phyloP scores from a whole-genome alignment of 2,329 filamentous ascomycete genomes.

The Tolypocladium amazonense region DNA sequence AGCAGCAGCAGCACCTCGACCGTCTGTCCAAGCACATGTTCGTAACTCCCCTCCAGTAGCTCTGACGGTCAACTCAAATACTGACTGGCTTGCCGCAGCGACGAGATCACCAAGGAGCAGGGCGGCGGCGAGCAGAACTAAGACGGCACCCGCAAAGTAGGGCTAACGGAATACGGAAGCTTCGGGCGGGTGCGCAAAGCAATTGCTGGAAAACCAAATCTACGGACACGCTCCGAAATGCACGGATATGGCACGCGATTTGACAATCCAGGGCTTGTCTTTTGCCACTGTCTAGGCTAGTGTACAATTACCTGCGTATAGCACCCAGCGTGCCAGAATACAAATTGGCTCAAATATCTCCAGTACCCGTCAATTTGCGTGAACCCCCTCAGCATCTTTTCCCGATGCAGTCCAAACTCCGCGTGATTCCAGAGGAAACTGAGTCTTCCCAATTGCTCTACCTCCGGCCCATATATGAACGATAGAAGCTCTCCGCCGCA shows the following conservation, averaged over 20 bases:
- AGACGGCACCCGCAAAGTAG: constrained; percentile 2
- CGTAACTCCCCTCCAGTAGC: constrained; percentile 16
- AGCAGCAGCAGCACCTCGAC: constrained; percentile 75
- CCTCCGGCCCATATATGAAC: constrained; percentile 72
- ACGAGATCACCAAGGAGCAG: constrained; percentile 65
- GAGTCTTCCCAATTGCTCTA: constrained; percentile 20
- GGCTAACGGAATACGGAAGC: background rate
- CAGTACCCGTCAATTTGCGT: constrained; percentile 5
- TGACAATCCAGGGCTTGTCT: constrained; percentile 11
- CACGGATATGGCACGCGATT: constrained; percentile 5
- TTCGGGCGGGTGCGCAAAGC: background rate
- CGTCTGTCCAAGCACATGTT: constrained; percentile 83
- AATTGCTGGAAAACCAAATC: background rate
- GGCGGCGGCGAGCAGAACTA: constrained; percentile 59
- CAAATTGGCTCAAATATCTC: constrained; percentile 4
- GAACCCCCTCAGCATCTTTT: constrained; percentile 2
- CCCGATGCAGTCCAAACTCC: constrained; percentile 4
- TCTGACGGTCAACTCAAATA: background rate
- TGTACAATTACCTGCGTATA: constrained; percentile 26
- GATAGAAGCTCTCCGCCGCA: constrained; percentile 81
- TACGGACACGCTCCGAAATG: background rate
- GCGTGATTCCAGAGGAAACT: background rate
- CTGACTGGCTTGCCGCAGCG: constrained; percentile 35
- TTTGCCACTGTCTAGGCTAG: constrained; percentile 20
- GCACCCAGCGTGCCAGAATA: constrained; percentile 8